Percentiles rank a stretch among this genome's conserved stretches.
These are phyloP conservation scores for Hanseniaspora guilliermondii DNA, from an alignment of 805 yeast species.

Conservation along the genomic window DNA sequence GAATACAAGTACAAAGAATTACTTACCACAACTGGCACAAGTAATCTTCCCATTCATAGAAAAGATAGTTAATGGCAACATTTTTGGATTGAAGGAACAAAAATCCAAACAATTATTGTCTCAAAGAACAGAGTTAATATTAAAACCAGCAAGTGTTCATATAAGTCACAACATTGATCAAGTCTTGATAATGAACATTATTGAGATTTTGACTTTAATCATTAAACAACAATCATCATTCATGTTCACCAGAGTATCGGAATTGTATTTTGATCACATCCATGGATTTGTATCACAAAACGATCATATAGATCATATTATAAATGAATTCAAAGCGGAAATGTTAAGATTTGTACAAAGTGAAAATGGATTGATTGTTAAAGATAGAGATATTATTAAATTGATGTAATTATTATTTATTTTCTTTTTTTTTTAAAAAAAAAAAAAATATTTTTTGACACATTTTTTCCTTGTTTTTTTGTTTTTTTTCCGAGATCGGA, in stretches of 20 bases:
- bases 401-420: background rate
- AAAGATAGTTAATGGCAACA: background rate
- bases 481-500: too few relatives aligned
- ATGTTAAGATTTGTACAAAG: background rate
- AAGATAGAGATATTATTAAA: background rate
- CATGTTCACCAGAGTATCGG: background rate
- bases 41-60: slow-evolving; percentile 1
- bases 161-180: background rate
- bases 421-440: background rate
- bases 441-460: too few relatives aligned
- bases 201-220: background rate
- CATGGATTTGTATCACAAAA: background rate
- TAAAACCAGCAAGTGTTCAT: background rate
- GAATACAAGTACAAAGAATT: slow-evolving; percentile 1
- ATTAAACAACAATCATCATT: background rate
- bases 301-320: background rate
- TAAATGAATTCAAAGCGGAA: background rate
- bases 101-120: background rate
- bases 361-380: background rate
- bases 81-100: background rate
- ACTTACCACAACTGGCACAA: slow-evolving; percentile 9
- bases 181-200: background rate
- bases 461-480: too few relatives aligned
- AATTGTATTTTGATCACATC: background rate
- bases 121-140: background rate